phyloP scores from a whole-genome alignment of 2,329 filamentous ascomycete genomes.

The Exophiala sideris region DNA sequence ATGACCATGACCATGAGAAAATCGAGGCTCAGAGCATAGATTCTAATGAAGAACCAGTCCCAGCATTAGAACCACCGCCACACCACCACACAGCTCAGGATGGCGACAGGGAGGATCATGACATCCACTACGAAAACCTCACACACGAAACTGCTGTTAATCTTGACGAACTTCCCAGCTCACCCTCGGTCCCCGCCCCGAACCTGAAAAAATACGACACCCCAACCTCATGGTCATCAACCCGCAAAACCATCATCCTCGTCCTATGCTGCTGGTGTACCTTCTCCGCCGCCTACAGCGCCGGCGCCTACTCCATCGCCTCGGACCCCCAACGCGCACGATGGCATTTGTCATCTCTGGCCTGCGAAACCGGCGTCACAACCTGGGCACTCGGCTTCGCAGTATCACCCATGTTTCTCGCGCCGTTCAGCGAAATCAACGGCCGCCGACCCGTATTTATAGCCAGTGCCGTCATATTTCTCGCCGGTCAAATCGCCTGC shows the following conservation, averaged over 20 bases:
- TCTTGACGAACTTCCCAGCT: constrained; percentile 35
- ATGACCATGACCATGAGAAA: constrained; percentile 7
- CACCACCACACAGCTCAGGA: not conserved
- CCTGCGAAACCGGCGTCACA: constrained; percentile 69
- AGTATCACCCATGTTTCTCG: not conserved
- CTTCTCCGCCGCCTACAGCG: constrained; percentile 72
- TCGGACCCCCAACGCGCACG: constrained; percentile 62
- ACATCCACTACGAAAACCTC: constrained; percentile 57
- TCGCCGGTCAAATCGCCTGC: constrained; percentile 63
- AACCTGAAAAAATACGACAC: constrained; percentile 65
- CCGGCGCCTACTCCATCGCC: constrained; percentile 74
- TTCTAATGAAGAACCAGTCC: constrained; percentile 14
- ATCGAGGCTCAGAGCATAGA: constrained; percentile 11
- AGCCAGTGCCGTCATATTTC: constrained; percentile 67
- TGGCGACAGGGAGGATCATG: constrained; percentile 6
- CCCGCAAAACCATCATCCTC: constrained; percentile 68
- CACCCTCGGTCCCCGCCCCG: constrained; percentile 48
- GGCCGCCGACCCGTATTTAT: constrained; percentile 81
- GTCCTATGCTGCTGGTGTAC: constrained; percentile 74
- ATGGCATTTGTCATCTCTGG: constrained; percentile 63
- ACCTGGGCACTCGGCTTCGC: constrained; percentile 33
- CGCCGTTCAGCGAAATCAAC: constrained; percentile 67
- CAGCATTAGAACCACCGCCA: constrained; percentile 7
- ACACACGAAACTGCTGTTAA: constrained; percentile 61
- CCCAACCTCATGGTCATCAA: constrained; percentile 69